phyloP scores from a whole-genome alignment of 768 basidiomycete species.

The Russula ochroleuca region DNA sequence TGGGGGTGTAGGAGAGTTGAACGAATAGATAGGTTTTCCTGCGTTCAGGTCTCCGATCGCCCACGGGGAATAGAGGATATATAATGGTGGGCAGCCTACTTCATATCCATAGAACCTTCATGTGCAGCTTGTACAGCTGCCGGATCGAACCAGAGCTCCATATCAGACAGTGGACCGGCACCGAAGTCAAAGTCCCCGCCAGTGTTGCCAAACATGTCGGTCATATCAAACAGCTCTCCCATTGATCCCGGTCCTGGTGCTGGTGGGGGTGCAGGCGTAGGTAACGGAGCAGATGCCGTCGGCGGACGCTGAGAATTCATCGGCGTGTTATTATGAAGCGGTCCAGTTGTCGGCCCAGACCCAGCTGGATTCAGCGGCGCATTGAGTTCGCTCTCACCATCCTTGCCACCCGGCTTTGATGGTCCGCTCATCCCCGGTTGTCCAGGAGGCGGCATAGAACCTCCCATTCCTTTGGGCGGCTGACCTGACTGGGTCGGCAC shows the following conservation, averaged over 20 bases:
- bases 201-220: slow-evolving; percentile 10
- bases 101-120: slow-evolving; percentile 5
- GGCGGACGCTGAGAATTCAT: slow-evolving; percentile 23
- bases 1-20: neutral
- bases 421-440: slow-evolving; percentile 26
- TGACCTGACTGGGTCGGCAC: slow-evolving; percentile 20
- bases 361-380: slow-evolving; percentile 9
- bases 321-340: slow-evolving; percentile 14
- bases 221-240: slow-evolving; percentile 17
- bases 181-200: slow-evolving; percentile 21
- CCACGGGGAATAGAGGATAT: neutral
- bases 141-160: slow-evolving; percentile 19
- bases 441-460: slow-evolving; percentile 29
- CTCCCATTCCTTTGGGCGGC: slow-evolving; percentile 19
- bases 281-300: slow-evolving; percentile 16
- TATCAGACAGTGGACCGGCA: neutral
- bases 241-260: neutral
- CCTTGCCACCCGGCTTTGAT: slow-evolving; percentile 19
- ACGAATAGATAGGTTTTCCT: neutral
- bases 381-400: slow-evolving; percentile 20
- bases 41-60: neutral
- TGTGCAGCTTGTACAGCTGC: slow-evolving; percentile 2
- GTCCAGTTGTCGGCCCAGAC: slow-evolving; percentile 19
- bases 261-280: slow-evolving; percentile 5
- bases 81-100: neutral